Percentiles rank a stretch among this genome's conserved stretches.
phyloP scores from a whole-genome alignment of 129 eudicot species.

The Helianthus tuberosus region DNA sequence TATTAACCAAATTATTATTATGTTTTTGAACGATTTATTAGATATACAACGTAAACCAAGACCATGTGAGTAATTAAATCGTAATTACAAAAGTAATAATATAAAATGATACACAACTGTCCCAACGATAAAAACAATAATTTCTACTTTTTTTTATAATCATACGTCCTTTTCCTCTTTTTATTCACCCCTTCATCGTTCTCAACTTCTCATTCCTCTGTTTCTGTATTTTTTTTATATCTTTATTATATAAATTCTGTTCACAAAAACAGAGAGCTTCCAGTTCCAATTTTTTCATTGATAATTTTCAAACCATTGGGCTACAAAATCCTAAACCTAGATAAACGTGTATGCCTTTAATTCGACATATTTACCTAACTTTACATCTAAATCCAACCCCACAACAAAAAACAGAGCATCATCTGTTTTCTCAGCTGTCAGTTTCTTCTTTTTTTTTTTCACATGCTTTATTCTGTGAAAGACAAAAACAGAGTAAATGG shows the following conservation, averaged over 20 bases:
- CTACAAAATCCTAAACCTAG: neutral
- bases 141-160: neutral
- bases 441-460: neutral
- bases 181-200: neutral
- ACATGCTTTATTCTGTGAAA: neutral
- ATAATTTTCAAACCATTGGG: neutral
- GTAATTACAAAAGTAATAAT: neutral
- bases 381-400: neutral
- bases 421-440: neutral
- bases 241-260: neutral
- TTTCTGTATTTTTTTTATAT: neutral
- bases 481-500: slow-evolving; percentile 8
- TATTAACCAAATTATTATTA: too few species aligned
- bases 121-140: neutral
- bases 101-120: neutral
- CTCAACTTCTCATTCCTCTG: neutral
- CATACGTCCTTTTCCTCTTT: neutral
- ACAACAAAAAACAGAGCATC: neutral
- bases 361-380: neutral
- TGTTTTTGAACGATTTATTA: too few species aligned
- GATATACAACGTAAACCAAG: too few species aligned
- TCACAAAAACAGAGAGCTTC: neutral
- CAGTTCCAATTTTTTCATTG: neutral
- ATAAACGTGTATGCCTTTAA: neutral
- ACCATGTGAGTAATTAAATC: too few species aligned